Base-by-base conservation (phyloP, 2,329 filamentous ascomycete species). In the Blastomyces gilchristii region DNA sequence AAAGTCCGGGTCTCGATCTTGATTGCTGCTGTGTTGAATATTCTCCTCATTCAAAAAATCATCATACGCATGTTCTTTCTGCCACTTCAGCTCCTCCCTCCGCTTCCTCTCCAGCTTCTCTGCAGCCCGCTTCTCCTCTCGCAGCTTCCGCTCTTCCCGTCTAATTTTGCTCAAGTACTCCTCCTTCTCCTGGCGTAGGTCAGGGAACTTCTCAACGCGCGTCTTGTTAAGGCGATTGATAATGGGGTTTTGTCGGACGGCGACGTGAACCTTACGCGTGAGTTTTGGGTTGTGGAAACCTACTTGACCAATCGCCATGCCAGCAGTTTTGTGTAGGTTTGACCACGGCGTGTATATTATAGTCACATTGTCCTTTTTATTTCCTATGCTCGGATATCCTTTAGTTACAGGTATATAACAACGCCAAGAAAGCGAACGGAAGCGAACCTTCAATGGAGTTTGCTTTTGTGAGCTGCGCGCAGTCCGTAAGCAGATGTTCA, bases 171-270 rank as follows among this genome's bases (percentile, higher is more conserved):
- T 86, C 65, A 88, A 77, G 52, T 85, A 83, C 59, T 90, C 88
- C 62, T 96, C 91, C 73, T 87, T 89, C 78, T 97, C 92, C 72
- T 87, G 85, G 64, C 83, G 81, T 14, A 99, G 79, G 72, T 97
- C 90, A 0, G 93, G 91, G 73, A 87, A 90, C 75, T 87, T 90
- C 78, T 97, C 93, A 43, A 89, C 85, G 69, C 88, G 91, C 45
- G 94, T 99, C 82, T 97, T 99, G 80, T 97, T 97, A 67, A 99
- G 84, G n/a, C 94, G 86, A 79, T 99, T 99, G 79, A 99, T 85
- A 71, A 97, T 91, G 59, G 87, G 79, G 75, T 99, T 99, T 74
- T 95, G 90, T 61, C 93, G 85, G 72, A 87, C 83, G 12, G 85
- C 75, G 18, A 99, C 89, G 63, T 95, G 85, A 63, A 96, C 80